phyloP scores from a whole-genome alignment of 78 protist species.

The Dictyostelium intermedium region DNA sequence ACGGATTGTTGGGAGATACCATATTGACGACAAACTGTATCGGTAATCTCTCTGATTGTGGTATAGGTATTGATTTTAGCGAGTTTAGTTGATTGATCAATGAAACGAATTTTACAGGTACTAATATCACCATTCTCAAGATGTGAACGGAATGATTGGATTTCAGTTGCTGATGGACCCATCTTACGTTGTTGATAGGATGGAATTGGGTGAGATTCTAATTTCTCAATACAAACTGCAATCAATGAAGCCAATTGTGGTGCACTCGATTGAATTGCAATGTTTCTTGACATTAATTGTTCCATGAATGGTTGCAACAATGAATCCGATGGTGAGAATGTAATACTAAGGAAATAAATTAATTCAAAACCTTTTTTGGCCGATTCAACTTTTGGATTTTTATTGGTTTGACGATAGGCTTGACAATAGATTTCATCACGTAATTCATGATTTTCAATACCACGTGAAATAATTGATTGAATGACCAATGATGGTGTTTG shows the following conservation, averaged over 20 bases:
- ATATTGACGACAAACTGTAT: constrained; percentile 5
- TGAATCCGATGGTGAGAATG: constrained; percentile 49
- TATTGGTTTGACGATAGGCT: constrained; percentile 76
- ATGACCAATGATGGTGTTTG: neutral
- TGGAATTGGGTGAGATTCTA: constrained; percentile 30
- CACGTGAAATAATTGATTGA: constrained; percentile 26
- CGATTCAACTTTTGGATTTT: constrained; percentile 52
- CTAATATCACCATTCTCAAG: neutral
- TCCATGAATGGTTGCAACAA: constrained; percentile 13
- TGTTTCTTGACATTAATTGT: constrained; percentile 33
- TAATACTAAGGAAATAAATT: constrained; percentile 5
- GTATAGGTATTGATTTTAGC: constrained; percentile 11
- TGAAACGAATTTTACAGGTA: constrained; percentile 36
- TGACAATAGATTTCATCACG: constrained; percentile 82
- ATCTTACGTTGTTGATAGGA: constrained; percentile 27
- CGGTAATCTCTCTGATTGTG: constrained; percentile 26
- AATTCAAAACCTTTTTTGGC: constrained; percentile 48
- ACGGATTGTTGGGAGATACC: neutral
- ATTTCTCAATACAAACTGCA: neutral
- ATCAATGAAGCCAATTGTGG: neutral
- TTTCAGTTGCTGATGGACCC: constrained; percentile 55
- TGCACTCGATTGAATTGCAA: neutral
- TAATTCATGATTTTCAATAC: constrained; percentile 42
- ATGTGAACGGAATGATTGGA: constrained; percentile 19
- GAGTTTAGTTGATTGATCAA: constrained; percentile 29